Evolutionary conservation across 176 grass and related monocot species (phyloP).

Genomic region (Aegilops tauschii): DNA sequence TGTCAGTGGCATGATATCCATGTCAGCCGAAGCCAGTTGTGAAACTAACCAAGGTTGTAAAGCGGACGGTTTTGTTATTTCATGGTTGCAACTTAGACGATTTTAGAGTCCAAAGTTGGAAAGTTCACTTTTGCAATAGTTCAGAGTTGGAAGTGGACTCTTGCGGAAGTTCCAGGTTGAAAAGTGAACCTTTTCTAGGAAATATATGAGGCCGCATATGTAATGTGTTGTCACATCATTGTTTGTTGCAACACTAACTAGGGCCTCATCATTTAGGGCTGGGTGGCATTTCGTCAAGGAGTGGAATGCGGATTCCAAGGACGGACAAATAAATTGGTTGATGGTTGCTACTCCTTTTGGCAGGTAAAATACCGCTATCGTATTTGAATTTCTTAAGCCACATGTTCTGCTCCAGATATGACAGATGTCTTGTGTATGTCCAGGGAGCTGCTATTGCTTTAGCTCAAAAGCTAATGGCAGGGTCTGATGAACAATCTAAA

Average conservation of each 20-base stretch:
- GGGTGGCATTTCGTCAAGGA: constrained; percentile 86
- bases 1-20: background rate
- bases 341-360: constrained; percentile 99
- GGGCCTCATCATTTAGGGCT: constrained; percentile 47
- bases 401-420: background rate
- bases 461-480: constrained; percentile 59
- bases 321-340: constrained; percentile 91
- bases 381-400: constrained; percentile 20
- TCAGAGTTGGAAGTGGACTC: background rate
- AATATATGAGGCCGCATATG: background rate
- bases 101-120: background rate
- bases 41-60: background rate
- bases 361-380: constrained; percentile 58
- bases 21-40: background rate
- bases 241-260: background rate
- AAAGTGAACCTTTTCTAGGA: background rate
- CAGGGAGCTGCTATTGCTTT: constrained; percentile 86
- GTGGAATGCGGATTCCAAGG: constrained; percentile 97
- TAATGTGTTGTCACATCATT: background rate
- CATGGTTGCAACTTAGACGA: background rate
- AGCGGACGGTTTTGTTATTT: background rate
- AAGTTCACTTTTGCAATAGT: background rate
- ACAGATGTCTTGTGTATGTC: constrained; percentile 7
- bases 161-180: background rate
- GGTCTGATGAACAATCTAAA: constrained; percentile 48